phyloP scores from a whole-genome alignment of 108 stramenopile species.

The Cyclostephanos invisitatus region DNA sequence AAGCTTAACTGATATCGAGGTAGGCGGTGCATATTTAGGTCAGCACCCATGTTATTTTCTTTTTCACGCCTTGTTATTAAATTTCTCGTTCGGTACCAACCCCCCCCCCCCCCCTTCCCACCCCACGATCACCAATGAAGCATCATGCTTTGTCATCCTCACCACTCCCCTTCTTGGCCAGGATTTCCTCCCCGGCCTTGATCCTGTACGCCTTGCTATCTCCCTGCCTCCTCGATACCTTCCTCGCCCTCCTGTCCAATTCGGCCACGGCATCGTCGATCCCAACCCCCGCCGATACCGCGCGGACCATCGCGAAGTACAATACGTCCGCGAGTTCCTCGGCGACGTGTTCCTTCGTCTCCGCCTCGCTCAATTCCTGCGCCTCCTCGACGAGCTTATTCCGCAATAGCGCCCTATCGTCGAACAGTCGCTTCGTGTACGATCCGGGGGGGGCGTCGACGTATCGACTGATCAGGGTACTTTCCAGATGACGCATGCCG shows the following conservation, averaged over 20 bases:
- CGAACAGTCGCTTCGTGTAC: slow-evolving; percentile 96
- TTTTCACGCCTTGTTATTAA: too few species aligned
- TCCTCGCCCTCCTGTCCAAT: slow-evolving; percentile 86
- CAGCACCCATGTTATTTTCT: too few species aligned
- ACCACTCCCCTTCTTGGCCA: slow-evolving; percentile 58
- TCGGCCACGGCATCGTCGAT: slow-evolving; percentile 90
- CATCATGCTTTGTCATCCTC: background rate
- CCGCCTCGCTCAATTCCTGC: slow-evolving; percentile 95
- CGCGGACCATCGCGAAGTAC: slow-evolving; percentile 96
- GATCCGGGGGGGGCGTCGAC: slow-evolving; percentile 88
- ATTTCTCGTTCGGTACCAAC: too few species aligned
- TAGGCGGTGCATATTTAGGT: too few species aligned
- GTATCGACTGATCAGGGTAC: slow-evolving; percentile 73
- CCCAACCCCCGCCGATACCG: slow-evolving; percentile 89
- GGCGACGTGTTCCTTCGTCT: slow-evolving; percentile 82
- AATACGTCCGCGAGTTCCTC: slow-evolving; percentile 95
- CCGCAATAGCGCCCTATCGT: slow-evolving; percentile 83
- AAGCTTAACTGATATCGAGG: too few species aligned
- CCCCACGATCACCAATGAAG: background rate
- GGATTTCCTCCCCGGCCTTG: slow-evolving; percentile 82
- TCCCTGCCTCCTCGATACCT: slow-evolving; percentile 93
- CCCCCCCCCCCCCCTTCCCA: too few species aligned
- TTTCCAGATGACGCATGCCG: slow-evolving; percentile 87
- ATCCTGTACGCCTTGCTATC: slow-evolving; percentile 94
- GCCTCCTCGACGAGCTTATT: slow-evolving; percentile 98